Percentiles rank a stretch among this genome's conserved stretches.
These are phyloP conservation scores for Xylariaceae sp. DNA, from an alignment of 2,329 filamentous ascomycete genomes.

Conservation along the genomic window DNA sequence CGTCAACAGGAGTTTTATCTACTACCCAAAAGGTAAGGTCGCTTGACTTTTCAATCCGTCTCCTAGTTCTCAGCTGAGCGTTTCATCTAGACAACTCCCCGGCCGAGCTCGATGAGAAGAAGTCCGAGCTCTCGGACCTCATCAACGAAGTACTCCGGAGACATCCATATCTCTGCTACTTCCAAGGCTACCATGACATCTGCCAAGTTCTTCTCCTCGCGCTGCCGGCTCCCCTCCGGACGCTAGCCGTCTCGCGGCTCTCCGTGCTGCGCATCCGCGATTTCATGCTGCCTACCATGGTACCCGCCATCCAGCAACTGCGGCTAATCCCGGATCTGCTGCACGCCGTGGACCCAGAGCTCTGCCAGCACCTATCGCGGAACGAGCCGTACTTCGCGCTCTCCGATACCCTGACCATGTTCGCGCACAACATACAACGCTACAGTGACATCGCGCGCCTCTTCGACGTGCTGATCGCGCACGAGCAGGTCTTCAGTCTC, in stretches of 20 bases:
- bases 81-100: conserved; percentile 56
- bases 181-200: conserved; percentile 98
- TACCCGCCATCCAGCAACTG: conserved; percentile 79
- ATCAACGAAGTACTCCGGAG: conserved; percentile 76
- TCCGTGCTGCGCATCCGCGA: conserved; percentile 88
- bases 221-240: conserved; percentile 58
- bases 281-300: conserved; percentile 90
- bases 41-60: conserved; percentile 20
- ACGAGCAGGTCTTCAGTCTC: conserved; percentile 79
- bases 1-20: conserved; percentile 93
- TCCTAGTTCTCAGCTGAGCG: background rate
- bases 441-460: conserved; percentile 84
- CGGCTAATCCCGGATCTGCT: conserved; percentile 80
- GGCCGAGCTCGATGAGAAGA: conserved; percentile 63
- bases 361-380: conserved; percentile 69
- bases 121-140: conserved; percentile 69
- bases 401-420: conserved; percentile 89
- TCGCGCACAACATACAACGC: conserved; percentile 89
- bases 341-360: conserved; percentile 60
- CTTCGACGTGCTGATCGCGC: conserved; percentile 86
- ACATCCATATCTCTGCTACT: conserved; percentile 84
- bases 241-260: conserved; percentile 67
- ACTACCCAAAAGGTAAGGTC: conserved; percentile 73
- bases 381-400: conserved; percentile 89
- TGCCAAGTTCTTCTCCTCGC: conserved; percentile 92